Evolutionary conservation across 495 filamentous ascomycete species (phyloP), one percentile per base, ranked within the genome.

Genomic region (Amphirosellinia nigrospora): DNA sequence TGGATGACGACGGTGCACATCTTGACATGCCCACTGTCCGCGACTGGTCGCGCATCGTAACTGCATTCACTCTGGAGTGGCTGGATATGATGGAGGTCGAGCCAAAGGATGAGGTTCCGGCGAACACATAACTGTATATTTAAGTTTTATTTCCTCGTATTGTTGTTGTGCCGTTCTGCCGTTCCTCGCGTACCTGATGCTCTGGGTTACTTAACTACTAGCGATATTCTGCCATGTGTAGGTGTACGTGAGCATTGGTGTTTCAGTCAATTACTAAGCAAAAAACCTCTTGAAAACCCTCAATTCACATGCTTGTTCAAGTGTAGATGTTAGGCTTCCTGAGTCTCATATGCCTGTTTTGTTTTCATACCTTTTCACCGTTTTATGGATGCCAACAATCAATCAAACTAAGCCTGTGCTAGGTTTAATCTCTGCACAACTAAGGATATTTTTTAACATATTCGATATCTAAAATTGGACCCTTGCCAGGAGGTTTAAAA

Each of bases 61-160:
- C 91, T 7, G 94, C 89, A 4, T 99, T 98, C 85, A 87, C 91
- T 50, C 92, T 90, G 0, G 96, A 97, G 79, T 98, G 94, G 93
- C 89, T 99, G 89, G 96, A 96, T 67, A 75, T 97, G 71, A 94
- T 96, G 69, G 91, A 89, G 3, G 89, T 86, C 60, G 81, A 94
- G 38, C 74, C 76, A 28, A 73, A 74, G 21, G 68, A 72, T 4
- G 71, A 68, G 0, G 39, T 15, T 46, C 60, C 50, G 28, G 19
- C 28, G 34, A 50, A 23, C 28, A 58, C 19, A n/a, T 56, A 60
- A 59, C 32, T 32, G 39, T 4, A 38, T 34, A 45, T 62, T 55
- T 16, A 69, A 34, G 4, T 46, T 26, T 50, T 66, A 36, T 46
- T 46, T 64, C 63, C 13, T n/a, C 13, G n/a, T 48, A 38, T 19